A percentile compares a stretch with the other conserved stretches of the same genome.
Evolutionary conservation across 768 basidiomycete genomes (phyloP).

Genomic region (Rhodotorula graminis): DNA sequence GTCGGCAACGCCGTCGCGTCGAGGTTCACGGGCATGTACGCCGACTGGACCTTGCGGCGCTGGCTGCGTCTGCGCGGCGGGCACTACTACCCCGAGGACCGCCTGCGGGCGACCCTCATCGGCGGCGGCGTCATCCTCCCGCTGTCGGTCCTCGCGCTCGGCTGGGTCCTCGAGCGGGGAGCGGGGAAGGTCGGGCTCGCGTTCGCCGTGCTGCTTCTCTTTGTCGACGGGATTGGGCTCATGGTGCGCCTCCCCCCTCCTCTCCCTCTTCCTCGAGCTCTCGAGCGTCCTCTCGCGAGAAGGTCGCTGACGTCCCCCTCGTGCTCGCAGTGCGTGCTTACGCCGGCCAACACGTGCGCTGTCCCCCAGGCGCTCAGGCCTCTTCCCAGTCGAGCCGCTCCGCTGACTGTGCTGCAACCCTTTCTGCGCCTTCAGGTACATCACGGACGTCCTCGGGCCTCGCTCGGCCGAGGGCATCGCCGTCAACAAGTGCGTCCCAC

Average conservation of each 20-base stretch:
- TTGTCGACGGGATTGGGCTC: conserved; percentile 10
- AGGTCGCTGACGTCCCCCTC: neutral
- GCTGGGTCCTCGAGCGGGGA: conserved; percentile 42
- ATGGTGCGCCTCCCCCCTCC: conserved; percentile 10
- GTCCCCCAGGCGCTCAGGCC: too few species aligned
- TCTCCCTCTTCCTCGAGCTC: neutral
- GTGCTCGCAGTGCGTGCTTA: conserved; percentile 1
- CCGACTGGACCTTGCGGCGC: conserved; percentile 43
- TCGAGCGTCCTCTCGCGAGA: neutral
- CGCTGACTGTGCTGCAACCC: too few species aligned
- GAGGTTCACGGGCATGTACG: conserved; percentile 44
- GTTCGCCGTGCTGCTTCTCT: neutral
- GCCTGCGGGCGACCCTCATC: conserved; percentile 44
- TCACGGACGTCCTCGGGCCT: conserved; percentile 8
- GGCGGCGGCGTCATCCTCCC: conserved; percentile 45
- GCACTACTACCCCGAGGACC: conserved; percentile 46
- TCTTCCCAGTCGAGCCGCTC: too few species aligned
- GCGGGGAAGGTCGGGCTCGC: conserved; percentile 13
- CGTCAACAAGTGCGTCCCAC: conserved; percentile 42
- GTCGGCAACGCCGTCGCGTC: conserved; percentile 46
- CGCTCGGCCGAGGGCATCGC: conserved; percentile 43
- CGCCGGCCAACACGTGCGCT: conserved; percentile 11
- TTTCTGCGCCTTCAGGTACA: too few species aligned
- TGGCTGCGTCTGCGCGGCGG: conserved; percentile 46
- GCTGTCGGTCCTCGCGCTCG: conserved; percentile 40